A percentile compares a stretch with the other conserved stretches of the same genome.
Conservation (phyloP, 1,284 basidiomycete species). For the Thelephora terrestris region DNA sequence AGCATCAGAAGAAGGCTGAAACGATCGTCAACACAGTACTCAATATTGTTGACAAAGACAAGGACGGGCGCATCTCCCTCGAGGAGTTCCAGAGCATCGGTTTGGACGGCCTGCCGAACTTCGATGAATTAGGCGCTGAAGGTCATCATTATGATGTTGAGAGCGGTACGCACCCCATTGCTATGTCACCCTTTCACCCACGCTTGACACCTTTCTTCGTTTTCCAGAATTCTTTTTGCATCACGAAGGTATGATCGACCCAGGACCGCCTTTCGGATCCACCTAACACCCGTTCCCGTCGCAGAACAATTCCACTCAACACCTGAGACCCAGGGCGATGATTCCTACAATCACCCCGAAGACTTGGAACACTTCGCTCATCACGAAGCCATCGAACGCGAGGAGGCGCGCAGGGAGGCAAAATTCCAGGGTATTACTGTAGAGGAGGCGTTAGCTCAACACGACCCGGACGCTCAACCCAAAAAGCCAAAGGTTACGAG, state of each 20-base stretch:
- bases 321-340: slow-evolving; percentile 94
- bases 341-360: slow-evolving; percentile 88
- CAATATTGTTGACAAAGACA: slow-evolving; percentile 63
- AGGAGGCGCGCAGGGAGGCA: slow-evolving; percentile 80
- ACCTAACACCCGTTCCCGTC: neutral
- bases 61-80: slow-evolving; percentile 70
- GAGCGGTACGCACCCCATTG: slow-evolving; percentile 47
- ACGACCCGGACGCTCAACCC: slow-evolving; percentile 23
- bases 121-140: slow-evolving; percentile 80
- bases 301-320: slow-evolving; percentile 87
- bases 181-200: neutral
- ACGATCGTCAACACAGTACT: slow-evolving; percentile 75
- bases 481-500: slow-evolving; percentile 42
- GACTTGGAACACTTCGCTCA: slow-evolving; percentile 83
- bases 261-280: slow-evolving; percentile 1
- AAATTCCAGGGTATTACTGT: slow-evolving; percentile 72
- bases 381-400: slow-evolving; percentile 80
- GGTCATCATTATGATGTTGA: slow-evolving; percentile 91
- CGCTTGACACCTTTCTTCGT: slow-evolving; percentile 4
- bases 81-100: slow-evolving; percentile 80
- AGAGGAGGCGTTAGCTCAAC: slow-evolving; percentile 51
- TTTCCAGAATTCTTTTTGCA: slow-evolving; percentile 76
- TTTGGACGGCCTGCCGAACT: slow-evolving; percentile 73
- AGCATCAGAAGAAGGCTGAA: slow-evolving; percentile 81
- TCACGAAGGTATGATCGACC: slow-evolving; percentile 65